phyloP scores from a whole-genome alignment of 1,284 basidiomycete genomes.

The Pisolithus thermaeus region DNA sequence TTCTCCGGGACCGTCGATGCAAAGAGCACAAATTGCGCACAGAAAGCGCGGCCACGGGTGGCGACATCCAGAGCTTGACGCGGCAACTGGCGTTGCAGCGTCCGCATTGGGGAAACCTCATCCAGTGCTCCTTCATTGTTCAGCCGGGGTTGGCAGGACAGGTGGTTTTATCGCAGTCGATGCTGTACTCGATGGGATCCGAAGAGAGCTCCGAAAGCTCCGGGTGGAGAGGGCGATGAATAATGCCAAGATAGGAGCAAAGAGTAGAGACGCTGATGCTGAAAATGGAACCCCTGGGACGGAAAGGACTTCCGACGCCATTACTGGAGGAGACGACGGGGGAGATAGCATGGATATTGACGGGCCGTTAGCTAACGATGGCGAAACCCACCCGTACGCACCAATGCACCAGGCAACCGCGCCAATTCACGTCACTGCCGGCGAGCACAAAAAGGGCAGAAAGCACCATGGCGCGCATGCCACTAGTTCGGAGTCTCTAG shows the following conservation, averaged over 20 bases:
- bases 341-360: conserved; percentile 25
- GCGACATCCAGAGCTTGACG: conserved; percentile 36
- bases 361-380: conserved; percentile 3
- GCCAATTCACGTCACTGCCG: conserved; percentile 24
- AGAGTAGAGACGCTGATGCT: not conserved
- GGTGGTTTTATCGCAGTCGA: conserved; percentile 90
- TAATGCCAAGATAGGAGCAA: conserved; percentile 3
- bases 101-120: conserved; percentile 40
- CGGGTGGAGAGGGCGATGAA: conserved; percentile 11
- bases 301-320: conserved; percentile 3
- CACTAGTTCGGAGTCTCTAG: conserved; percentile 19
- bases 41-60: conserved; percentile 20
- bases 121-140: conserved; percentile 75
- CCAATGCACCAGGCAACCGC: conserved; percentile 18
- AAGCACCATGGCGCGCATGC: conserved; percentile 5
- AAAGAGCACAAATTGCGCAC: conserved; percentile 1
- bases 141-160: conserved; percentile 88
- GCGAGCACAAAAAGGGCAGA: conserved; percentile 20
- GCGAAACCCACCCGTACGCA: not conserved
- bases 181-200: conserved; percentile 75
- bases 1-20: conserved; percentile 10
- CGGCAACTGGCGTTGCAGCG: conserved; percentile 44
- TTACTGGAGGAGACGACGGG: conserved; percentile 2
- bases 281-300: conserved; percentile 4
- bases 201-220: conserved; percentile 50